Evolutionary conservation across 495 filamentous ascomycete species (phyloP).

Genomic region (Barbatosphaeria neglecta): DNA sequence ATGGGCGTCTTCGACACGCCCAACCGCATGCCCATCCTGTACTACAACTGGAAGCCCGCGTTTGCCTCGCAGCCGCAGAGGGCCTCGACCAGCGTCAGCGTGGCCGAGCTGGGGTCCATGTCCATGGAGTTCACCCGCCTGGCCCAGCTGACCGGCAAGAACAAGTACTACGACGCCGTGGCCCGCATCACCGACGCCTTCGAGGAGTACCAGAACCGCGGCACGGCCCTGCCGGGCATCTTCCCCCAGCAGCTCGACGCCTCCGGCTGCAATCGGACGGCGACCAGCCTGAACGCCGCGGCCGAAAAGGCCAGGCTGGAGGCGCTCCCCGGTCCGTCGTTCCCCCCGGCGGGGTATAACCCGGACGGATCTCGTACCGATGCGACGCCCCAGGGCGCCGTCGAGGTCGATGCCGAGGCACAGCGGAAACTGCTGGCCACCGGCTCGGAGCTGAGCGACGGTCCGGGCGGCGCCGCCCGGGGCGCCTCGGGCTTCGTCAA

Average conservation of each 20-base stretch:
- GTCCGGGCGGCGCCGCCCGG: too few species aligned
- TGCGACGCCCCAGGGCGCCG: too few species aligned
- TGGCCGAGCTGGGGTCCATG: slow-evolving; percentile 83
- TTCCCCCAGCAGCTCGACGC: slow-evolving; percentile 79
- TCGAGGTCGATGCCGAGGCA: not conserved
- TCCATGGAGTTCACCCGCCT: slow-evolving; percentile 93
- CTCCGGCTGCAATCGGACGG: slow-evolving; percentile 40
- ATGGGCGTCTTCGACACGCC: slow-evolving; percentile 94
- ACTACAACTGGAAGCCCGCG: slow-evolving; percentile 71
- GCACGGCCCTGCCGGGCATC: slow-evolving; percentile 66
- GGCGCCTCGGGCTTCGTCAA: too few species aligned
- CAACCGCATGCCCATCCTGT: slow-evolving; percentile 86
- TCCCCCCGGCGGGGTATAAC: not conserved
- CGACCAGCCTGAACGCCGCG: slow-evolving; percentile 9
- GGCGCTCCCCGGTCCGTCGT: slow-evolving; percentile 3
- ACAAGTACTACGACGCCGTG: slow-evolving; percentile 90
- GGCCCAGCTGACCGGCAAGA: slow-evolving; percentile 76
- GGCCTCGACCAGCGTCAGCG: slow-evolving; percentile 48
- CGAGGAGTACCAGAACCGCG: slow-evolving; percentile 58
- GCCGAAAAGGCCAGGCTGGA: slow-evolving; percentile 9
- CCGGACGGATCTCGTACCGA: not conserved
- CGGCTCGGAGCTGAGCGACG: too few species aligned
- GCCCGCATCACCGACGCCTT: slow-evolving; percentile 84
- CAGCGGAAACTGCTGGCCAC: too few species aligned
- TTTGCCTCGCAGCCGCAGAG: slow-evolving; percentile 53